Base-by-base conservation (phyloP, 306 rosid genomes). In the Glycine latifolia region DNA sequence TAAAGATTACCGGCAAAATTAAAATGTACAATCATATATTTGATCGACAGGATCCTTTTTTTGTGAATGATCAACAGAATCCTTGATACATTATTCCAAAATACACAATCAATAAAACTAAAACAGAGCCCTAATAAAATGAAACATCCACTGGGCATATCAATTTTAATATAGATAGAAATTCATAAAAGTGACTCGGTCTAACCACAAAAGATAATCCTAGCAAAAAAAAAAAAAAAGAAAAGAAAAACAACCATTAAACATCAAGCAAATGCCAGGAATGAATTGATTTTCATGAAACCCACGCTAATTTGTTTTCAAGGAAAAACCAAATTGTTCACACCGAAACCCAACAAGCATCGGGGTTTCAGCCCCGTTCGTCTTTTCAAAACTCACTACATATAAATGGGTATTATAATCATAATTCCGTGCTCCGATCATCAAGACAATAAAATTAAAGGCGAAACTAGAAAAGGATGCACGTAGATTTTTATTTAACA, bases 341-440 rank as follows among this genome's bases (percentile, higher is more conserved):
- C n/a, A 37, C 41, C 16, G 10, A 67, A 66, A 84, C 67, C 67
- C 6, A 7, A 73, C 49, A 48, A 13, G 15, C 35, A 73, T 20
- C 10, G 37, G 39, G 54, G 26, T 59, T 60, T 69, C 52, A 59
- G 55, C 14, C 44, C 17, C 59, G 41, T 33, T 56, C 17, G 37
- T 56, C 47, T 26, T 52, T 53, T 10, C 26, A 53, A 63, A 49
- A 43, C 10, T 39, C 7, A 6, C 37, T n/a, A 39, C n/a, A 46
- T 2, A 44, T 46, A 10, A 13, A 17, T 59, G 7, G 55, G 14
- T 41, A 65, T 10, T 10, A 63, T 13, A 74, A 7, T 13, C 48
- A 60, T 9, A 71, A 66, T 70, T 31, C 70, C 43, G 4, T 12
- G 56, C 26, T 31, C 74, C 41, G 66, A 75, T 76, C 52, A 75